Percentiles rank a stretch among this genome's conserved stretches.
These are phyloP conservation scores for Mucor indicus DNA, from an alignment of 371 early-diverging fungal genomes.

Conservation along the genomic window DNA sequence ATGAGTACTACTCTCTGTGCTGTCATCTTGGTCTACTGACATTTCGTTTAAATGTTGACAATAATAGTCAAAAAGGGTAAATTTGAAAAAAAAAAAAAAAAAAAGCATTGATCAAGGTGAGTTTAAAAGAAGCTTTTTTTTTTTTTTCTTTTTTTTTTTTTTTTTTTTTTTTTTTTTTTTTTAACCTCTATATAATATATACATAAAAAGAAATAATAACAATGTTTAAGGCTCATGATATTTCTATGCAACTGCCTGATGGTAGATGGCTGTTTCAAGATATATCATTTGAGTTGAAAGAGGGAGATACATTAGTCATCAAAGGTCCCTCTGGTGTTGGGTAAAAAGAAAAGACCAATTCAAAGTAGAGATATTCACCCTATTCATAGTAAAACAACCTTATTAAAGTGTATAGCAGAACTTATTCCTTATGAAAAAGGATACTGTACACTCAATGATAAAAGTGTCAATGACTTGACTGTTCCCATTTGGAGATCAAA, in stretches of 20 bases:
- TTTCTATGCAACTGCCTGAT: slow-evolving; percentile 35
- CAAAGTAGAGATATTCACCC: background rate
- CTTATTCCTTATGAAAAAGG: slow-evolving; percentile 68
- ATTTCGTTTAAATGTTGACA: too few relatives aligned
- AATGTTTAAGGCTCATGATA: too few relatives aligned
- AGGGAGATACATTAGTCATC: slow-evolving; percentile 60
- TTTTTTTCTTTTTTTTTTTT: too few relatives aligned
- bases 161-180: too few relatives aligned
- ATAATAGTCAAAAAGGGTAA: too few relatives aligned
- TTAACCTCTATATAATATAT: too few relatives aligned
- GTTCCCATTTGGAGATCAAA: slow-evolving; percentile 75
- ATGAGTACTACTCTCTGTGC: too few relatives aligned
- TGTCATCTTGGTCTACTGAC: too few relatives aligned
- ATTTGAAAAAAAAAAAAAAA: too few relatives aligned
- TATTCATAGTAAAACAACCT: slow-evolving; percentile 71
- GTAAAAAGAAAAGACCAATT: slow-evolving; percentile 26
- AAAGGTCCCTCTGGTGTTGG: slow-evolving; percentile 77
- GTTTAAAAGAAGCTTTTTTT: too few relatives aligned
- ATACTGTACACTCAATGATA: slow-evolving; percentile 48
- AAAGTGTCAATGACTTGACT: slow-evolving; percentile 60
- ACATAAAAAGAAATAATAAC: too few relatives aligned
- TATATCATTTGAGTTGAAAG: slow-evolving; percentile 50
- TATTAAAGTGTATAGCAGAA: slow-evolving; percentile 82
- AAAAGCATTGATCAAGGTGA: too few relatives aligned
- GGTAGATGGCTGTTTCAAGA: slow-evolving; percentile 64